Base-by-base conservation (phyloP, 2,329 filamentous ascomycete species). In the Seiridium unicorne region DNA sequence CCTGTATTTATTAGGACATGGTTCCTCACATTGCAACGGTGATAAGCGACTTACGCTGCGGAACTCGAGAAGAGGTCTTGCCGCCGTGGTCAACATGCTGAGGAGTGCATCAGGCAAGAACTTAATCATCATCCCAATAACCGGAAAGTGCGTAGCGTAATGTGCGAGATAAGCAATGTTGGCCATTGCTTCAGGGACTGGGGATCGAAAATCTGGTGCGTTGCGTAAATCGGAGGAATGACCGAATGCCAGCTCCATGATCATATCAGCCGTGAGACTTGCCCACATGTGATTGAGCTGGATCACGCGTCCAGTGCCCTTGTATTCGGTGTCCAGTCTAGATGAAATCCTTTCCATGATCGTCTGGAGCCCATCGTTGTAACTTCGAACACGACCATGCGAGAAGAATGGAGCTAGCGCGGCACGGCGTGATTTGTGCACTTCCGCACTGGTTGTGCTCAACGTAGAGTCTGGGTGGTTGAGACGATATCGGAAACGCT, bases 121-220 rank as follows among this genome's bases (percentile, higher is more conserved):
- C 36, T 42, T 48, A 18, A 66, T 57, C 4, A 46, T 18, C 1
- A 61, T 63, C 0, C 63, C 64, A 44, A 66, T 60, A 60, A 65
- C 38, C 57, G 60, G 13, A 65, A 46, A 36, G 31, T 36, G 48
- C 62, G 62, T 55, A 66, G 67, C 26, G 61, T 64, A 3, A 35
- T 44, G 3, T 10, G 38, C 57, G 47, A 54, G 4, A 11, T 31
- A 5, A 38, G 35, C 5, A 13, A 36, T 3, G 36, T 8, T 59
- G 38, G 42, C 32, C 32, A 47, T 32, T 54, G 10, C 2, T 38
- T 10, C 31, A 26, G 8, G 40, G 4, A 35, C 40, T 18, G 42
- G 42, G n/a, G 34, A 44, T 35, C 44, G 40, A 10, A 59, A 59
- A n/a, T 59, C 57, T 13, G 40, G 35, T 2, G 48, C 34, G 4